Evolutionary conservation across 2,329 filamentous ascomycete genomes (phyloP), one percentile per base, ranked within the genome.

Genomic region (Tympanopsis confertula): DNA sequence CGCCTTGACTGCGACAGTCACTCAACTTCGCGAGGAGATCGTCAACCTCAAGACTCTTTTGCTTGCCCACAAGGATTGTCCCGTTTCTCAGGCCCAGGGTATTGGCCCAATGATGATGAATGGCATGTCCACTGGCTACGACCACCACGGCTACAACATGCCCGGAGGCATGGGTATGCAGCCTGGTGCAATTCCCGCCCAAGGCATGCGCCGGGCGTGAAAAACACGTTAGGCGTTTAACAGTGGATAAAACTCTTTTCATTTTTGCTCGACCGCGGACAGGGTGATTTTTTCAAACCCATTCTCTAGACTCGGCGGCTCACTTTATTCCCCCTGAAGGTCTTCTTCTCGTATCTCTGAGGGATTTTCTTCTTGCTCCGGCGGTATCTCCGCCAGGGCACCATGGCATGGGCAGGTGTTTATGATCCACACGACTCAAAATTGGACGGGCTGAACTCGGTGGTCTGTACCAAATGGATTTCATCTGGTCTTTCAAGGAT

Each of bases 21-120:
- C 82, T 2, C 78, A 85, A 47, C 65, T 96, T 4, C 74, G 87
- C 19, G 89, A 96, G 53, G 91, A 98, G 54, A 85, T 96, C 42
- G 86, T 96, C 35, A 93, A 89, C 45, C 71, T 98, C 30, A 96
- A 95, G 66, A 94, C 88, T 0, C 67, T 96, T 0, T 68, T 98
- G 3, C 69, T 96, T 17, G 88, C 88, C 0, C 91, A 98, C 61
- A 96, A 96, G 56, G 89, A 96, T 56, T 96, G 91, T 48, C 86
- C 89, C 0, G 83, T 96, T 5, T 87, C 87, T 3, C 85, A 93
- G 55, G 80, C 86, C 35, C 88, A 95, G 57, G 82, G 83, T 3
- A 65, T 91, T 13, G 30, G 30, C 12, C 30, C 57, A 14, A 49
- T 62, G 22, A 54, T 59, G 47, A 61, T 61, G 56, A 59, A 58